A percentile compares a stretch with the other conserved stretches of the same genome.
These are phyloP conservation scores for Fusarium brachygibbosum DNA, from an alignment of 2,329 filamentous ascomycete genomes.

Conservation along the genomic window DNA sequence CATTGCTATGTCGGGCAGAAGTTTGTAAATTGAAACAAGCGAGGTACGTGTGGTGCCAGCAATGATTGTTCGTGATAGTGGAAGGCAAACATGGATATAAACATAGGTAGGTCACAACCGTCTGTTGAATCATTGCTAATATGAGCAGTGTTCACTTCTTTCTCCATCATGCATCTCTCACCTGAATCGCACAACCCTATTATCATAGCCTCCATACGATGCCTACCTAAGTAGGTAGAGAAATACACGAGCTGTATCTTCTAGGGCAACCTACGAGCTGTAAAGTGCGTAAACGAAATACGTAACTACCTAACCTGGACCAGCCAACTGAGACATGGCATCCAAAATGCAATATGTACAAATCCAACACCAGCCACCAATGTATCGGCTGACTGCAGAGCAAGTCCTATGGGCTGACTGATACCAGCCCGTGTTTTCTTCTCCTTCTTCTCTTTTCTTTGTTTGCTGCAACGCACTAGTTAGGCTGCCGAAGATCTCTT, in stretches of 20 bases:
- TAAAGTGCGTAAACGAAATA: not conserved
- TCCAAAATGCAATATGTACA: not conserved
- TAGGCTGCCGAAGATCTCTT: not conserved
- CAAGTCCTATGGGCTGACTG: not conserved
- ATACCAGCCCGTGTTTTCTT: not conserved
- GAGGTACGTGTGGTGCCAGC: not conserved
- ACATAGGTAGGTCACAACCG: not conserved
- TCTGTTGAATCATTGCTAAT: not conserved
- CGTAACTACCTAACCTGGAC: not conserved
- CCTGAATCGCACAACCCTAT: not conserved
- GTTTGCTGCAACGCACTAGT: constrained; percentile 7
- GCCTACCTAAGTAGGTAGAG: too few species aligned
- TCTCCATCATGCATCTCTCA: not conserved
- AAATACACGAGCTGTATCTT: too few species aligned
- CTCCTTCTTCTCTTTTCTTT: constrained; percentile 10
- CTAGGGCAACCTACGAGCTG: not conserved
- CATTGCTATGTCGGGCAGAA: not conserved
- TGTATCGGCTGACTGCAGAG: constrained; percentile 32
- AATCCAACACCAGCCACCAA: constrained; percentile 10
- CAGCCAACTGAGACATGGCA: constrained; percentile 7
- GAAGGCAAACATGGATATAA: not conserved
- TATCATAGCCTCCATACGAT: too few species aligned
- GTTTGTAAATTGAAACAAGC: not conserved
- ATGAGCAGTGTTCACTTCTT: not conserved
- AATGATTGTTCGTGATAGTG: not conserved